Base-by-base conservation (phyloP, 441 rosid species). In the Kokia cookei region DNA sequence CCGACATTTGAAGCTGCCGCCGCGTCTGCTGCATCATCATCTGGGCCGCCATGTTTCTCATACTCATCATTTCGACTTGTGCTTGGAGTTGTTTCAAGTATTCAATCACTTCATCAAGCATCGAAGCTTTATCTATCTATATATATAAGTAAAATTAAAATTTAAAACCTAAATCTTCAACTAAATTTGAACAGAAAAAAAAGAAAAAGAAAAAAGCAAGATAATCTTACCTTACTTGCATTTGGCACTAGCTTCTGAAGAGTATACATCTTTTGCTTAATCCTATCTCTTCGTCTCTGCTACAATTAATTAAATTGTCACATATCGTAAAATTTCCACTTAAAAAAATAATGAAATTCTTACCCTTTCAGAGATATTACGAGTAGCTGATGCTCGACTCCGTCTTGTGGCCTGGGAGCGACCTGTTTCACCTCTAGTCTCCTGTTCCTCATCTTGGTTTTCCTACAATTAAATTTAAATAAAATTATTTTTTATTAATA, bases 61-160 rank as follows among this genome's bases (percentile, higher is more conserved):
- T 58, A 75, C 83, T 86, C 90, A 93, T 87, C 91, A 93, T 85
- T 40, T 89, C 85, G 24, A 93, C 87, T 79, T 95, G 98, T 8
- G 91, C 89, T 88, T 93, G 99, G 17, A 93, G 78, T 76, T 93
- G 98, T 68, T 94, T 94, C 78, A 94, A 75, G 76, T 94, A 93
- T 47, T 94, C 99, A 19, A 94, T 94, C 80, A 93, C 99, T 83
- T 95, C 99, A 78, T 93, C 99, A 48, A 95, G 87, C 90, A 95
- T 93, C 4, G 99, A 95, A 11, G 99, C 99, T 70, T 93, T 95
- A 75, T 95, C 99, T 62, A 97, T 90, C 99, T 95, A 79, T 3
- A 62, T 29, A 13, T 3, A 5, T 13, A 4, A 2, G 24, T 19
- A 8, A 24, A 45, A 43, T 15, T 3, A 5, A 45, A 4, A 2